Percentiles rank a stretch among this genome's conserved stretches.
phyloP scores from a whole-genome alignment of 2,329 filamentous ascomycete species.

The Neofusicoccum cordaticola region DNA sequence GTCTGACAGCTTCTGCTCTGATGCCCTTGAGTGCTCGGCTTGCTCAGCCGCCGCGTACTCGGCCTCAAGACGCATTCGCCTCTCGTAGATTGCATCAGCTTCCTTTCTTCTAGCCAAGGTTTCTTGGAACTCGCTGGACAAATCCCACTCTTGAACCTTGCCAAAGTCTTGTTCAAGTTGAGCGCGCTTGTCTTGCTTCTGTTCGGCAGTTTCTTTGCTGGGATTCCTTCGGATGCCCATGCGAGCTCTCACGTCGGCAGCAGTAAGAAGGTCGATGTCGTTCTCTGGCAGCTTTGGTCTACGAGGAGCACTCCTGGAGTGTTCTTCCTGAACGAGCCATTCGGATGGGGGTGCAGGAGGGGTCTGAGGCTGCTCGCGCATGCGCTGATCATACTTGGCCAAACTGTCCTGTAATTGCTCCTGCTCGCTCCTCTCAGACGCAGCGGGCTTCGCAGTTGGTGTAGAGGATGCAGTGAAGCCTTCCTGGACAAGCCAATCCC shows the following conservation, averaged over 20 bases:
- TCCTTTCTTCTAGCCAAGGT: not conserved
- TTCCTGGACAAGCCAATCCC: not conserved
- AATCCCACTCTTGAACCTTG: conserved; percentile 17
- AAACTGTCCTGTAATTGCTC: not conserved
- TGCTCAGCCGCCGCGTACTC: not conserved
- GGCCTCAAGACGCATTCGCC: not conserved
- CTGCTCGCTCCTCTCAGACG: not conserved
- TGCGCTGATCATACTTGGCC: not conserved
- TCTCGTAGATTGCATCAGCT: conserved; percentile 17
- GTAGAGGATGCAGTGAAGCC: too few relatives aligned
- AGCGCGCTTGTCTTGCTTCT: conserved; percentile 23
- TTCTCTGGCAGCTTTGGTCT: conserved; percentile 28
- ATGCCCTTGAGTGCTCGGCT: not conserved
- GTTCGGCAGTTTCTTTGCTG: conserved; percentile 8
- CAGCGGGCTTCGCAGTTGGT: not conserved
- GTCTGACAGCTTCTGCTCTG: conserved; percentile 14
- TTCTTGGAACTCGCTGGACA: not conserved
- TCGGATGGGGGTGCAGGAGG: conserved; percentile 2
- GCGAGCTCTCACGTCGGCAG: conserved; percentile 41
- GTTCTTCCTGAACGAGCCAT: conserved; percentile 10
- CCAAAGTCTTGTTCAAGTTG: conserved; percentile 30
- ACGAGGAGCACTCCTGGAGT: not conserved
- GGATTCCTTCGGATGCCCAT: conserved; percentile 34
- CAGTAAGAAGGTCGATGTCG: conserved; percentile 43
- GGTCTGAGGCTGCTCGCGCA: not conserved